Base-by-base conservation (phyloP, 495 filamentous ascomycete genomes). In the Neurospora sp. region DNA sequence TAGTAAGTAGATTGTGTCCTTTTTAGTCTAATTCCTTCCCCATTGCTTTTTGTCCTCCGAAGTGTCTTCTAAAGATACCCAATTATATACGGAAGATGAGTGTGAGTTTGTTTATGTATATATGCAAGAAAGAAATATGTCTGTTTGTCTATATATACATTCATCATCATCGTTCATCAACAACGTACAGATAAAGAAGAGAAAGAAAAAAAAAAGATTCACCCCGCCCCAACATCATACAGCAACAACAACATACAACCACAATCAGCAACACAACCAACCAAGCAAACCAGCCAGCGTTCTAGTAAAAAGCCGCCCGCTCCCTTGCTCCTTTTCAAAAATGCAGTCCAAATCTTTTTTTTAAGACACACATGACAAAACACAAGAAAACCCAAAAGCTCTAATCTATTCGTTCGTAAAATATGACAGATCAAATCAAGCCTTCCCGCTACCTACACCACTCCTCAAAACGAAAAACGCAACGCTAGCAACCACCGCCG, bases 401-500 rank as follows among this genome's bases (percentile, higher is more conserved):
- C 35, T 37, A 35, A 31, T 31, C 27, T 31, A 31, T 31, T 31
- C 27, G 27, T 31, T 31, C 27, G 3, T 31, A 31, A 31, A 31
- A 31, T 31, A 31, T 0, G 27, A 31, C 27, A 31, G 27, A 31
- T 37, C 35, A 37, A 45, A 45, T 27, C 48, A 59, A 3, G 48
- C 20, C 48, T 59, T 65, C 22, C 53, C 53, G 45, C 72, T 74
- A 20, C 35, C 35, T 37, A 37, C 35, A 37, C 45, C 68, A 69
- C 75, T 77, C 40, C 87, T 85, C 69, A 92, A 73, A 22, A 94
- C 61, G 8, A 84, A 41, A 20, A 89, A 79, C 69, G 90, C 81
- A n/a, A 94, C 68, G 41, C 89, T 77, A 40, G 86, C 87, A 71
- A 88, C 87, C 2, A 92, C 76, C 3, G 88, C 85, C 8, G 91